A percentile compares a stretch with the other conserved stretches of the same genome.
Conservation (phyloP, 768 basidiomycete genomes). For the Termitomyces eurrhizus region DNA sequence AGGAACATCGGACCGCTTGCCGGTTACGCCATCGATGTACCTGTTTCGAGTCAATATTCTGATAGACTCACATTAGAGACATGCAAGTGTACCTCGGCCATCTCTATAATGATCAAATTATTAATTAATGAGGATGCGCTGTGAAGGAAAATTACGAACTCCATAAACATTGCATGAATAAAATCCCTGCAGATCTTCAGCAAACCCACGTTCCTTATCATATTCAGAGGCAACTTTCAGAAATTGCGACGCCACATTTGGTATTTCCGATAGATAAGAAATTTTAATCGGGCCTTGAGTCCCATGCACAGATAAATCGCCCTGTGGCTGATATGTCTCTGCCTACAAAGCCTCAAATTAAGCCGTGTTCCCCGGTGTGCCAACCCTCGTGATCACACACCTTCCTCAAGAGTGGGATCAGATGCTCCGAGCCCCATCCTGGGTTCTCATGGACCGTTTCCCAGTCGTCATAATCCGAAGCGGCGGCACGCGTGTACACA, state of each 20-base stretch:
- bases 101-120: constrained; percentile 26
- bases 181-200: constrained; percentile 48
- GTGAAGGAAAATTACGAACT: constrained; percentile 26
- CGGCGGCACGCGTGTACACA: constrained; percentile 54
- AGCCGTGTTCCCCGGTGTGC: not conserved
- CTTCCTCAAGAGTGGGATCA: constrained; percentile 58
- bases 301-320: constrained; percentile 37
- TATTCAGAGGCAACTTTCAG: constrained; percentile 41
- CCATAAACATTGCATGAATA: constrained; percentile 40
- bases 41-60: constrained; percentile 23
- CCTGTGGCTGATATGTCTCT: constrained; percentile 33
- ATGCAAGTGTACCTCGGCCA: constrained; percentile 44
- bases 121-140: not conserved
- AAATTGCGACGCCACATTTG: constrained; percentile 44
- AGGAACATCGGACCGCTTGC: constrained; percentile 53
- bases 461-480: constrained; percentile 69
- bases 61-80: not conserved
- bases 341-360: constrained; percentile 17
- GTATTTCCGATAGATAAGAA: constrained; percentile 33
- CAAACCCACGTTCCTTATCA: constrained; percentile 40
- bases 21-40: constrained; percentile 48
- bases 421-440: constrained; percentile 56
- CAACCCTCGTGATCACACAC: constrained; percentile 21
- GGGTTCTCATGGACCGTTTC: constrained; percentile 43
- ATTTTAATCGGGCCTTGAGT: constrained; percentile 46